phyloP scores from a whole-genome alignment of 192 early-diverging fungal species.

The Globomyces pollinis-pini region DNA sequence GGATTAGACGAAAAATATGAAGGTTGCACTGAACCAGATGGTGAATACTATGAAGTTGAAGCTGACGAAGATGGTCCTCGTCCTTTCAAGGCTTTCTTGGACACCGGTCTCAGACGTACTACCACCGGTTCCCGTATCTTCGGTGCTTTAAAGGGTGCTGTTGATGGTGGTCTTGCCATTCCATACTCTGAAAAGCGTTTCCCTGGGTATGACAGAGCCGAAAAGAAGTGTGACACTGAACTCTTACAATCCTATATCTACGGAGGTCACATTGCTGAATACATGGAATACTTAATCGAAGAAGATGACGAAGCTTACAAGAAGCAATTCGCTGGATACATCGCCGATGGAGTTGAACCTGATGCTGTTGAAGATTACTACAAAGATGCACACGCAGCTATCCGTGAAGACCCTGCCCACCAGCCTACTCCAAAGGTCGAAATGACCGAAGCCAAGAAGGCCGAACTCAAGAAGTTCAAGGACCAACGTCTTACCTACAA shows the following conservation, averaged over 20 bases:
- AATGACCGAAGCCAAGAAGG: constrained; percentile 64
- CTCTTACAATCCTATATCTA: constrained; percentile 93
- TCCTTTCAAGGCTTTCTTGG: constrained; percentile 97
- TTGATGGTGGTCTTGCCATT: constrained; percentile 95
- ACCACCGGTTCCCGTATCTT: constrained; percentile 97
- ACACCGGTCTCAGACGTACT: constrained; percentile 93
- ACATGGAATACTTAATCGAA: constrained; percentile 96
- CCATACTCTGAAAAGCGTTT: constrained; percentile 95
- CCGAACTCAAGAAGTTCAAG: constrained; percentile 69
- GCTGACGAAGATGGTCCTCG: constrained; percentile 78
- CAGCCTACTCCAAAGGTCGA: constrained; percentile 46
- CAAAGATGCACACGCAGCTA: constrained; percentile 82
- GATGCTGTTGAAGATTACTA: constrained; percentile 96
- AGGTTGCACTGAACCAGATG: constrained; percentile 87
- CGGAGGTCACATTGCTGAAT: constrained; percentile 95
- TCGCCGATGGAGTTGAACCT: constrained; percentile 75
- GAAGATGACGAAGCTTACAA: constrained; percentile 99
- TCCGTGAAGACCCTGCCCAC: constrained; percentile 80
- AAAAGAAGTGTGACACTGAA: constrained; percentile 88
- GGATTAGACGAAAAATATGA: constrained; percentile 93
- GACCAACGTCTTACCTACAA: constrained; percentile 71
- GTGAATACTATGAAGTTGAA: constrained; percentile 81
- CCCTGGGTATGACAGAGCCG: constrained; percentile 87
- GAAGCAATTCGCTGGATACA: constrained; percentile 88
- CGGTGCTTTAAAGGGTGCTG: constrained; percentile 97